Conservation (phyloP, 2,329 filamentous ascomycete genomes). For the Fusarium lateritium region DNA sequence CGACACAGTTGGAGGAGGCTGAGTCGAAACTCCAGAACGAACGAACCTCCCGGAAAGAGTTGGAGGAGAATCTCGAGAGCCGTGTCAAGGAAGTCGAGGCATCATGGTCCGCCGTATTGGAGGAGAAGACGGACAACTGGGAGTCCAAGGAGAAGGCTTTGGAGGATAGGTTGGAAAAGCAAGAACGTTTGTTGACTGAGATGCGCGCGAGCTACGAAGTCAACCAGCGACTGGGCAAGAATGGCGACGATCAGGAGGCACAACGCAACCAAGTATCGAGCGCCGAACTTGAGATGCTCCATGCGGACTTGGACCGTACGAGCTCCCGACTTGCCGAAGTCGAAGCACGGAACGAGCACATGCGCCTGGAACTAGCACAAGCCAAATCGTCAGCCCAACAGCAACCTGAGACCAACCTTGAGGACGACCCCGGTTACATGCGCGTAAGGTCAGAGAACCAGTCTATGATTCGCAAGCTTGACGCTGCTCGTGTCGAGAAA, state of each 20-base stretch:
- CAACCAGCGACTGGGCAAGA: constrained; percentile 86
- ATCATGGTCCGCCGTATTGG: constrained; percentile 90
- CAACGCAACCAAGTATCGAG: constrained; percentile 79
- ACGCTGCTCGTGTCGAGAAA: constrained; percentile 85
- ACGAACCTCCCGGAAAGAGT: constrained; percentile 76
- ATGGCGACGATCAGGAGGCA: constrained; percentile 72
- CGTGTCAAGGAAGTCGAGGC: constrained; percentile 91
- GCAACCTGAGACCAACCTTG: constrained; percentile 73
- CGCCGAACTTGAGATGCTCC: constrained; percentile 94
- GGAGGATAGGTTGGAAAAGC: constrained; percentile 94
- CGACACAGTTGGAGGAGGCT: constrained; percentile 84
- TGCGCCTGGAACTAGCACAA: constrained; percentile 91
- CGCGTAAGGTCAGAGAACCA: constrained; percentile 94
- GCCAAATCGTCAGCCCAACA: constrained; percentile 78
- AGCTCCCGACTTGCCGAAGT: constrained; percentile 90
- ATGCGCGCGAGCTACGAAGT: constrained; percentile 98
- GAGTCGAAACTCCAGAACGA: constrained; percentile 87
- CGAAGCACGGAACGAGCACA: constrained; percentile 93
- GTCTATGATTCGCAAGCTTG: constrained; percentile 88
- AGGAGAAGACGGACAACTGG: constrained; percentile 98
- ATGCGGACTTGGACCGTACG: constrained; percentile 91
- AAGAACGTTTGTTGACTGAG: constrained; percentile 92
- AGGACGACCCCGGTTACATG: constrained; percentile 92
- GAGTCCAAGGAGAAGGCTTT: constrained; percentile 90
- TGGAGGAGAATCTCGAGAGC: constrained; percentile 82